A percentile compares a stretch with the other conserved stretches of the same genome.
phyloP scores from a whole-genome alignment of 495 filamentous ascomycete species.

The Zalerion maritima region DNA sequence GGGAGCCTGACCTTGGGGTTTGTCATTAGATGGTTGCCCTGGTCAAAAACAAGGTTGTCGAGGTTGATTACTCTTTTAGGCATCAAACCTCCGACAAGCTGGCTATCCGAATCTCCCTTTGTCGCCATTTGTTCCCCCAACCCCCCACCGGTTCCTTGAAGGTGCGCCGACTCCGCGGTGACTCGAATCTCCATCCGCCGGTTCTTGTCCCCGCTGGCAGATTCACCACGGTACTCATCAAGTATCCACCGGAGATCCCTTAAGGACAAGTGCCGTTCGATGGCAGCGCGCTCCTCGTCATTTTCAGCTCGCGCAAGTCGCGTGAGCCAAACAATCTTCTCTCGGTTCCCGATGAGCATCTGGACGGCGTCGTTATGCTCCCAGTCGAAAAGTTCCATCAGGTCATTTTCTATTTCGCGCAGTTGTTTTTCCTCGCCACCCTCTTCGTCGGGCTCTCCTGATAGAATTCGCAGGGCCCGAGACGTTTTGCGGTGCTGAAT shows the following conservation, averaged over 20 bases:
- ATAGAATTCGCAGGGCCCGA: conserved; percentile 65
- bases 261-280: conserved; percentile 81
- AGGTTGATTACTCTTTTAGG: conserved; percentile 79
- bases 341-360: conserved; percentile 78
- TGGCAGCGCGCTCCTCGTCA: conserved; percentile 54
- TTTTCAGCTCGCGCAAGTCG: conserved; percentile 75
- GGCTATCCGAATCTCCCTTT: conserved; percentile 41
- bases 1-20: conserved; percentile 92
- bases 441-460: conserved; percentile 55
- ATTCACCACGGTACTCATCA: conserved; percentile 57
- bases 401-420: conserved; percentile 90
- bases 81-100: conserved; percentile 71
- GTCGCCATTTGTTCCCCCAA: too few relatives aligned
- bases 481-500: conserved; percentile 78
- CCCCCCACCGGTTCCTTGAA: too few relatives aligned
- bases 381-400: conserved; percentile 97
- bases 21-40: conserved; percentile 97
- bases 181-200: conserved; percentile 78
- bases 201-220: conserved; percentile 40
- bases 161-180: conserved; percentile 32
- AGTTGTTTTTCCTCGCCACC: conserved; percentile 61
- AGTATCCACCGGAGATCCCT: conserved; percentile 77
- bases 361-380: conserved; percentile 89
- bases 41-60: conserved; percentile 92
- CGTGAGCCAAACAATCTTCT: conserved; percentile 92